Base-by-base conservation (phyloP, 257 asterid species). In the Prunella vulgaris region DNA sequence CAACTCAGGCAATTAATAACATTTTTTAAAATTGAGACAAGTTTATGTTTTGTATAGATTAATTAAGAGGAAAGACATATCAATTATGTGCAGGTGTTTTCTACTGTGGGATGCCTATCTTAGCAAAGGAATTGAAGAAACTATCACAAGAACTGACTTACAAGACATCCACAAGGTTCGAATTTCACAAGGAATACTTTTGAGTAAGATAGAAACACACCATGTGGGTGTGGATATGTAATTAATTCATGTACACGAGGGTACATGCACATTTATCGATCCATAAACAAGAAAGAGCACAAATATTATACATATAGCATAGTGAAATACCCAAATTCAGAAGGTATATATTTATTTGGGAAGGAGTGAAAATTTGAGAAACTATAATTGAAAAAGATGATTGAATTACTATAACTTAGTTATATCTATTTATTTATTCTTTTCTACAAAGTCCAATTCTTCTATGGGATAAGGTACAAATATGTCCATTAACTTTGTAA, bases 101-200 rank as follows among this genome's bases (percentile, higher is more conserved):
- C 84, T 87, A 85, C 69, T 90, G 95, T 35, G 96, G 96, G 68
- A 79, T 75, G 87, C 95, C 95, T 9, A 85, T 78, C 70, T 72
- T 90, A 81, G 95, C 95, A 58, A 85, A 90, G 85, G 95, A 90
- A 73, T 81, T 90, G 68, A 87, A 83, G 80, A 83, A 85, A 69
- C 79, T 85, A 62, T 84, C 95, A 46, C 88, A 84, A 67, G 93
- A 85, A 83, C 21, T 90, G 76, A 90, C 83, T 30, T 80, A 80
- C 79, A 85, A 87, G 80, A 90, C 96, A 60, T 81, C 95, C 24
- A 90, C 95, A 22, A 80, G 96, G 60, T 87, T 90, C 46, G 95
- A 87, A 66, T 90, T 87, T 78, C 96, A 87, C 76, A 90, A 90
- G 84, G 95, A 87, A 68, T 84, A 80, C 80, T 90, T 90, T 69